Conservation (phyloP, 225 moss, liverwort and hornwort genomes). For the Neckera pumila region DNA sequence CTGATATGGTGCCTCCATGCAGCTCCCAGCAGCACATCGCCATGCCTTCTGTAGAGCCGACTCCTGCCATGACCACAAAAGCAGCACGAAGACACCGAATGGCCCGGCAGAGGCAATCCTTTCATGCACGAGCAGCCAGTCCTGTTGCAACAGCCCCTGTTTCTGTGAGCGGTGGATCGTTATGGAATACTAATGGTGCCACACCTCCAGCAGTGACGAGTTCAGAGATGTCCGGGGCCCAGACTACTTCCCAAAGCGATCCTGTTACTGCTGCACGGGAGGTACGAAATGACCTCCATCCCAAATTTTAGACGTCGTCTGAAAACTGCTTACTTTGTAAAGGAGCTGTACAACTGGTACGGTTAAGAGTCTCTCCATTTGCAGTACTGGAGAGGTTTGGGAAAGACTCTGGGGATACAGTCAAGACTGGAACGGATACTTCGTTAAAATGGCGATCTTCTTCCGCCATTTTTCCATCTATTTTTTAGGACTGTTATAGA, state of each 20-base stretch:
- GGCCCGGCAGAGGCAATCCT: conserved; percentile 30
- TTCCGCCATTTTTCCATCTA: no score
- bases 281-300: background rate
- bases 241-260: background rate
- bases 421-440: no score
- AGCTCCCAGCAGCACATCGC: background rate
- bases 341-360: background rate
- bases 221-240: background rate
- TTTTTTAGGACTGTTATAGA: no score
- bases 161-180: background rate
- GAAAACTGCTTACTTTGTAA: background rate
- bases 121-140: background rate
- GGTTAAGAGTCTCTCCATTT: no score
- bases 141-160: background rate
- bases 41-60: background rate
- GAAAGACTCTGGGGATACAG: background rate
- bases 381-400: background rate
- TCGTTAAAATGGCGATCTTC: no score
- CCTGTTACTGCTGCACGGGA: background rate
- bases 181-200: background rate
- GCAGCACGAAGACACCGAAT: conserved; percentile 40
- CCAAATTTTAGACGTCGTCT: no score
- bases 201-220: background rate
- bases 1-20: background rate
- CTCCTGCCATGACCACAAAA: conserved; percentile 21